Evolutionary conservation across 1,139 yeast species (phyloP), one percentile per base, ranked within the genome.

Genomic region (Geotrichum histeridarum): DNA sequence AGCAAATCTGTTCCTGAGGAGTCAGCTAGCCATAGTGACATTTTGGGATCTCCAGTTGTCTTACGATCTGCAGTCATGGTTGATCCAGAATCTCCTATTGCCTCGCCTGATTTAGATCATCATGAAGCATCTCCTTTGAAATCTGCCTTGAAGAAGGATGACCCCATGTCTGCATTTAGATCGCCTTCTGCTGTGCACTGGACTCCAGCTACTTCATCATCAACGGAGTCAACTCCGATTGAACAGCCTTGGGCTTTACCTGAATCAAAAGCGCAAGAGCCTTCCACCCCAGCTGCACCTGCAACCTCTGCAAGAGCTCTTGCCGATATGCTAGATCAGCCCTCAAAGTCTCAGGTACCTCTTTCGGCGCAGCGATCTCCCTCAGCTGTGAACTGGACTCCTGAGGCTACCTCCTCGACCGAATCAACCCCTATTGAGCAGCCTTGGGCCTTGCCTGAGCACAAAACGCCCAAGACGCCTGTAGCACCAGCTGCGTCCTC

Each of bases 311-410:
- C 27, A 22, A 22, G 27, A 22, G 27, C 27, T 22, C 27, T 22
- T 22, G 27, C 27, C 27, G 5, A 22, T 5, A 5, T 22, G 27
- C 27, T 22, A 22, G 27, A 22, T 22, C 27, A 22, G 27, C 5
- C 27, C 5, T 22, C 27, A 22, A 22, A 22, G 27, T 22, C 27
- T 22, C 27, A 22, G 27, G 27, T 22, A 8, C 30, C 32, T 4
- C 18, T 9, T n/a, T 14, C 35, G 11, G 32, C 33, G 15, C 42
- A 35, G 18, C 22, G 41, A 18, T 45, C 49, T 2, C 49, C 50
- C 15, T 48, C 50, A 12, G 43, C 42, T 33, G 44, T 11, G 7
- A 14, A 14, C n/a, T 48, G 51, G 51, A 32, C 51, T 4, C 51
- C 51, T 18, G 46, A 22, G 14, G 33, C 51, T 17, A 41, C 41